A percentile compares a stretch with the other conserved stretches of the same genome.
phyloP scores from a whole-genome alignment of 1,139 yeast species.

The Saccharomyces hybrid region DNA sequence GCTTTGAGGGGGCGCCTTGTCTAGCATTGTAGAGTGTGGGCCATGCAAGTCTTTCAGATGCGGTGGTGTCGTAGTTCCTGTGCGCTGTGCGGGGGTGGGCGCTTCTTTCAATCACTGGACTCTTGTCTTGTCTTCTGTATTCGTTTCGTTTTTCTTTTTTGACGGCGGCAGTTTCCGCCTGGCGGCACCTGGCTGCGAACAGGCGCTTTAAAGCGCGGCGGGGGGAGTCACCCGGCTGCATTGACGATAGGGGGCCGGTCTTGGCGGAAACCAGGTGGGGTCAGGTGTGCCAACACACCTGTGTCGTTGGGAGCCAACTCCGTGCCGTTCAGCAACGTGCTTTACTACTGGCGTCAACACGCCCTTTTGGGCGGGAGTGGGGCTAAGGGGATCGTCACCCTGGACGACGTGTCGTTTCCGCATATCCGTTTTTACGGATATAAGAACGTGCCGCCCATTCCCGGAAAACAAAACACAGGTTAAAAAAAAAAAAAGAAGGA shows the following conservation, averaged over 20 bases:
- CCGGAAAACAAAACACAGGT: background rate
- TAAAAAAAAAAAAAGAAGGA: background rate
- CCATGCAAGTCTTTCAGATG: background rate
- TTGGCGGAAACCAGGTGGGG: too few relatives aligned
- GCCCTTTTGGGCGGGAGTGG: background rate
- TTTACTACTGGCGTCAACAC: background rate
- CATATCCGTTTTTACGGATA: background rate
- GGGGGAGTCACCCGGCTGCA: background rate
- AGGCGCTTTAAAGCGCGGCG: background rate
- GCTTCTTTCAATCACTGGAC: background rate
- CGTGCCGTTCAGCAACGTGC: background rate
- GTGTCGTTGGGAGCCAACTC: background rate
- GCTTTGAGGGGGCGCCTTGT: background rate
- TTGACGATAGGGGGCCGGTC: background rate
- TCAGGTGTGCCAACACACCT: too few relatives aligned
- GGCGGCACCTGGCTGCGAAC: background rate
- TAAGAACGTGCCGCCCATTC: conserved; percentile 1
- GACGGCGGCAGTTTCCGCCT: conserved; percentile 1
- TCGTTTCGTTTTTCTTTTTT: background rate
- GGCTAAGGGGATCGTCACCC: background rate
- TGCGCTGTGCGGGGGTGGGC: conserved; percentile 1
- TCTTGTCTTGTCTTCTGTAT: background rate
- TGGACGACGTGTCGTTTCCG: background rate
- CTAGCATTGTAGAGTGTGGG: background rate
- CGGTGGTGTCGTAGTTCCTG: background rate